Evolutionary conservation across 371 early-diverging fungal species (phyloP), one percentile per base, ranked within the genome.

Genomic region (Smittium culicis): DNA sequence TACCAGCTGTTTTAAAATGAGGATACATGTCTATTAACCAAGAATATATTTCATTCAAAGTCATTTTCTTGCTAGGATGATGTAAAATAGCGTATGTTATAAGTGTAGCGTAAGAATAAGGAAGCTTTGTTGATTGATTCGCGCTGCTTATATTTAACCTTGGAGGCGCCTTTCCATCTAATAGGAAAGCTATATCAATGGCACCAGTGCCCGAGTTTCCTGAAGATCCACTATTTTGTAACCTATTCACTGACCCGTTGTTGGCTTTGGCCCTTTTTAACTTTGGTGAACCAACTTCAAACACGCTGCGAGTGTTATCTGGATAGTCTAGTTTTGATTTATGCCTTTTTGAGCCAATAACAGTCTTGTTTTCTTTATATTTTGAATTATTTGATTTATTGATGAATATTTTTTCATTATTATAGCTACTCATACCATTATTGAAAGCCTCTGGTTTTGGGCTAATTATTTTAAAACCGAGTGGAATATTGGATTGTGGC

Each of bases 1-100:
- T 79, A 28, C 82, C 81, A 2, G 87, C 90, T 16, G 86, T 79
- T 33, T 81, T 79, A 68, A 86, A 93, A 73, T 85, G 89, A 1
- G 92, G 86, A 72, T 87, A 92, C 45, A 81, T 71, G 31, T 83
- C 82, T 66, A 88, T 85, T 55, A 94, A 88, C 90, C 90, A 96
- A 34, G 82, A 81, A 77, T 98, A 98, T 71, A 98, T 95, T 68
- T 91, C 95, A 71, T 83, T 88, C 29, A 98, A 80, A 33, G 94
- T 92, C 77, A 95, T 76, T 66, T 86, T 83, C 62, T 83, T 81
- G 54, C 86, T 81, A 34, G 87, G 85, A 56, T 84, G 85, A 64
- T 82, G 80, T 55, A 87, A 74, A 69, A 98, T 91, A 35, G 98
- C 98, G 58, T 90, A 86, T 3, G 93, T 88, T 58, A 98, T 96